phyloP scores from a whole-genome alignment of 352 stramenopile genomes.

The Plasmopara viticola region DNA sequence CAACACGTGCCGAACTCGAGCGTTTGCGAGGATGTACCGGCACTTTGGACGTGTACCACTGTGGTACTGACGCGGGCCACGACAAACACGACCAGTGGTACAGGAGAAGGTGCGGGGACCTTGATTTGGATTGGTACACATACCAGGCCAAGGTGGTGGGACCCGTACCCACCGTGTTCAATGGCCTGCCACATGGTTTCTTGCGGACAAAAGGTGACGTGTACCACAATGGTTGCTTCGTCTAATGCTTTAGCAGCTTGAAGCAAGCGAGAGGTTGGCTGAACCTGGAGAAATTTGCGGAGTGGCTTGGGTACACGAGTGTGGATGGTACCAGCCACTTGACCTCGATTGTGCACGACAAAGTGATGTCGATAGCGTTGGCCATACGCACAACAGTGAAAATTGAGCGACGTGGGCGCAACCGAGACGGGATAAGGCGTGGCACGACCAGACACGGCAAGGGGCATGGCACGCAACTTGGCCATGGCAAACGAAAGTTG shows the following conservation, averaged over 20 bases:
- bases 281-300: constrained; percentile 61
- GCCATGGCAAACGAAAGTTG: constrained; percentile 6
- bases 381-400: constrained; percentile 79
- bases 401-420: constrained; percentile 40
- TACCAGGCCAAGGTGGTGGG: constrained; percentile 27
- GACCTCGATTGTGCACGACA: constrained; percentile 79
- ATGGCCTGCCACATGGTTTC: constrained; percentile 38
- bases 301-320: constrained; percentile 65
- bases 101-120: constrained; percentile 46
- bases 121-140: constrained; percentile 43
- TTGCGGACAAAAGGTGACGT: constrained; percentile 62
- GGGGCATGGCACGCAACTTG: constrained; percentile 10
- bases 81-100: constrained; percentile 36
- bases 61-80: constrained; percentile 25
- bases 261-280: constrained; percentile 81
- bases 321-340: constrained; percentile 80
- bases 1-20: constrained; percentile 35
- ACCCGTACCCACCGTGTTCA: constrained; percentile 41
- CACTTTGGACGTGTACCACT: constrained; percentile 1
- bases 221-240: constrained; percentile 47
- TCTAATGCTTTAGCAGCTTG: constrained; percentile 32
- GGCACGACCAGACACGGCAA: constrained; percentile 15
- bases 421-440: constrained; percentile 48
- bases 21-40: background rate
- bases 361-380: constrained; percentile 85